phyloP scores from a whole-genome alignment of 768 basidiomycete genomes.

The Tulasnella sp. region DNA sequence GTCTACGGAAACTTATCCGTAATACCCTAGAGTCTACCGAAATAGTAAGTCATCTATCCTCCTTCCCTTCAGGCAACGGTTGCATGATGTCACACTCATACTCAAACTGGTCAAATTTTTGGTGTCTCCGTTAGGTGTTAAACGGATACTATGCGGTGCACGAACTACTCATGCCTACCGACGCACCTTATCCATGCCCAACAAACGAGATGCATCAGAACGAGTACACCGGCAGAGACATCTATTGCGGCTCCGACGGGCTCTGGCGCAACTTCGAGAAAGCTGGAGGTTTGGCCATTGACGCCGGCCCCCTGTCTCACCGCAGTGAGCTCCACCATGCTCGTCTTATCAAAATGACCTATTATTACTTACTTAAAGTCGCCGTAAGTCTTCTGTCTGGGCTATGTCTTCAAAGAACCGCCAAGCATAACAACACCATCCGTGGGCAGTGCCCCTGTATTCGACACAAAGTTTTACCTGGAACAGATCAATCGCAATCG shows the following conservation, averaged over 20 bases:
- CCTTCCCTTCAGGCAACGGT: too few relatives aligned
- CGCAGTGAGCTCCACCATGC: constrained; percentile 43
- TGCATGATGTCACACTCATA: too few relatives aligned
- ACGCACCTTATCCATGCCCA: constrained; percentile 37
- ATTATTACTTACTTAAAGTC: constrained; percentile 29
- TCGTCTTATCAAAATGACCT: not conserved
- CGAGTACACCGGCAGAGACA: constrained; percentile 52
- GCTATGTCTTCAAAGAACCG: constrained; percentile 62
- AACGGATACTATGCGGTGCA: constrained; percentile 61
- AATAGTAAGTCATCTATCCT: constrained; percentile 25
- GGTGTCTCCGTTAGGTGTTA: constrained; percentile 28
- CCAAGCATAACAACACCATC: constrained; percentile 18
- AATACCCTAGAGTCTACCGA: constrained; percentile 57
- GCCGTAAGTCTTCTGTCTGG: constrained; percentile 71
- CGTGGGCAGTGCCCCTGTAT: constrained; percentile 17
- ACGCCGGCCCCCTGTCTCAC: constrained; percentile 67
- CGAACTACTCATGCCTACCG: constrained; percentile 54
- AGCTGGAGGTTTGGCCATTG: constrained; percentile 39
- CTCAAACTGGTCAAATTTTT: too few relatives aligned
- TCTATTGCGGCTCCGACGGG: constrained; percentile 43
- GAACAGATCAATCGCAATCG: constrained; percentile 20
- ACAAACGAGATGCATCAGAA: constrained; percentile 42
- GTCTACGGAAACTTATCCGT: constrained; percentile 64
- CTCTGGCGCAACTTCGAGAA: constrained; percentile 51
- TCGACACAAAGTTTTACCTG: constrained; percentile 19